Conservation (phyloP, 306 rosid genomes). For the Gynostemma pentaphyllum region DNA sequence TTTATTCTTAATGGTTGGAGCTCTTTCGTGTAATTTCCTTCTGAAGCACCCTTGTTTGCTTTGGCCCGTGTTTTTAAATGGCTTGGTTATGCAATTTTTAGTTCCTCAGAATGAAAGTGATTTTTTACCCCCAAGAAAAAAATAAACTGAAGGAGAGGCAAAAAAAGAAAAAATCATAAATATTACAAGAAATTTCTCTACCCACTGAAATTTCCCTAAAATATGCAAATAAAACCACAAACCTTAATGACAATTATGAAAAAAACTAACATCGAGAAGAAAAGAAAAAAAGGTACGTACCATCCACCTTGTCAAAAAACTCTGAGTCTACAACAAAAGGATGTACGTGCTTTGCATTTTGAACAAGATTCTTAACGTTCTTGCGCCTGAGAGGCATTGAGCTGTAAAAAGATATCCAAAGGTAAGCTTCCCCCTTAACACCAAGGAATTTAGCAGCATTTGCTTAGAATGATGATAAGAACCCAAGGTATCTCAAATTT, state of each 20-base stretch:
- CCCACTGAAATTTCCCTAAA: too few species aligned
- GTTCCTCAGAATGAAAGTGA: too few species aligned
- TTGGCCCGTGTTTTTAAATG: too few species aligned
- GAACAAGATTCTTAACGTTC: conserved; percentile 20
- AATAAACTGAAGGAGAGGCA: too few species aligned
- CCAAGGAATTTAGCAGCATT: background rate
- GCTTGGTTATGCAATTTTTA: too few species aligned
- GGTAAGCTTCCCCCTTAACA: background rate
- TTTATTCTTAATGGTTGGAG: too few species aligned
- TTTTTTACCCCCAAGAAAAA: too few species aligned
- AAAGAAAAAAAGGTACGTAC: conserved; percentile 26
- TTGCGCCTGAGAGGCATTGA: conserved; percentile 38
- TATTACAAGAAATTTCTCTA: too few species aligned
- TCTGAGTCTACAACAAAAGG: conserved; percentile 24
- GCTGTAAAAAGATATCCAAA: conserved; percentile 27
- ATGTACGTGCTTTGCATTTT: conserved; percentile 26
- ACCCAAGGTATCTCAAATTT: background rate
- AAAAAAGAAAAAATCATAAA: too few species aligned
- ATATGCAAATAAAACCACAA: background rate
- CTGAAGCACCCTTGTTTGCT: too few species aligned
- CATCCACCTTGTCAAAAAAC: conserved; percentile 38
- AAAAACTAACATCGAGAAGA: background rate
- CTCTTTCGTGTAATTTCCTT: too few species aligned
- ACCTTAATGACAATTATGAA: background rate
- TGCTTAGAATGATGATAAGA: background rate